Conservation (phyloP, 2,329 filamentous ascomycete genomes). For the Botryosphaeria dothidea region DNA sequence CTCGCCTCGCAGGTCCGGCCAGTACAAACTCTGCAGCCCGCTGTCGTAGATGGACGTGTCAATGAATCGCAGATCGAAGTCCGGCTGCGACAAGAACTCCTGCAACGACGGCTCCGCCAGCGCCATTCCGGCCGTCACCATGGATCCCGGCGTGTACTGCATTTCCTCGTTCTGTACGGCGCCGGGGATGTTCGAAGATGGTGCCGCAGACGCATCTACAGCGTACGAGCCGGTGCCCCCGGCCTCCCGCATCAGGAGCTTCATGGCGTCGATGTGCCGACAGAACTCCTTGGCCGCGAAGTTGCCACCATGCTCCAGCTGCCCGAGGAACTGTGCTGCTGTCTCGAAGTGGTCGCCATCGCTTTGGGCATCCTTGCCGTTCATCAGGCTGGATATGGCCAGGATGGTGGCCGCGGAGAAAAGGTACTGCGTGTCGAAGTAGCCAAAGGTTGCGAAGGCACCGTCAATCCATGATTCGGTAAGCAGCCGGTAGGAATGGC, state of each 20-base stretch:
- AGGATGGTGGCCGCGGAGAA: constrained; percentile 50
- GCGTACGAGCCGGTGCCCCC: not conserved
- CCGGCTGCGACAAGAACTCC: constrained; percentile 24
- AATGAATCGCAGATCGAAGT: constrained; percentile 22
- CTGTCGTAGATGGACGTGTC: constrained; percentile 23
- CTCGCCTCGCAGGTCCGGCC: constrained; percentile 20
- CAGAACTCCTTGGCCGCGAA: constrained; percentile 24
- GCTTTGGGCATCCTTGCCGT: constrained; percentile 6
- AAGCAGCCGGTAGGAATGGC: constrained; percentile 46
- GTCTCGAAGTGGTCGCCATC: constrained; percentile 23
- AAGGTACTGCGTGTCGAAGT: constrained; percentile 50
- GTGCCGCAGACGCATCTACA: not conserved
- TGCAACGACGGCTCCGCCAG: constrained; percentile 24
- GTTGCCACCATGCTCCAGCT: constrained; percentile 23
- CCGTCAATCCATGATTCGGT: constrained; percentile 51
- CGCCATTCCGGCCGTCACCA: constrained; percentile 25
- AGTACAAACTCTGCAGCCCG: constrained; percentile 23
- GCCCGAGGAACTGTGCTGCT: constrained; percentile 23
- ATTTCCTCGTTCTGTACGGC: not conserved
- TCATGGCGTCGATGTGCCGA: constrained; percentile 25
- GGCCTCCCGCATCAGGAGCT: constrained; percentile 19
- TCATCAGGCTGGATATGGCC: constrained; percentile 45
- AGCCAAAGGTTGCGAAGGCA: constrained; percentile 50
- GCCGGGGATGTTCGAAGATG: not conserved
- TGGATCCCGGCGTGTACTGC: constrained; percentile 6